Evolutionary conservation across 2,329 filamentous ascomycete genomes (phyloP).

Genomic region (Aspergillus alliaceus): DNA sequence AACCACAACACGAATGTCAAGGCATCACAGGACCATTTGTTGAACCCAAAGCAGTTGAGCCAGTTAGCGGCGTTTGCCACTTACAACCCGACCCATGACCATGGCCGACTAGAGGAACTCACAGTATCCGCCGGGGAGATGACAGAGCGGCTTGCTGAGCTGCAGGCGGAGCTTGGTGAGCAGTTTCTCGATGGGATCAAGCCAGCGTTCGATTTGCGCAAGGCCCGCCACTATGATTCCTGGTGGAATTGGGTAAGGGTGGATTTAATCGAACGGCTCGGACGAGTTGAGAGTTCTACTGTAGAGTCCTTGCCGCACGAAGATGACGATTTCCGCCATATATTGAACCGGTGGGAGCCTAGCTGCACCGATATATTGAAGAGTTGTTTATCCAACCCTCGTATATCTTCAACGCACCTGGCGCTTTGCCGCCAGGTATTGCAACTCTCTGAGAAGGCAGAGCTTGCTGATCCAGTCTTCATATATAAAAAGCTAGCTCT

Average conservation of each 20-base stretch:
- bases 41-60: too few species aligned
- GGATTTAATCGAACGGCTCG: conserved; percentile 18
- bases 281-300: background rate
- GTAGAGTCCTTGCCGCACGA: background rate
- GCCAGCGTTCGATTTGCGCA: conserved; percentile 28
- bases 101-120: background rate
- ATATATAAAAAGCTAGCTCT: conserved; percentile 4
- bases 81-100: background rate
- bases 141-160: background rate
- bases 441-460: background rate
- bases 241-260: conserved; percentile 39
- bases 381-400: too few species aligned
- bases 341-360: conserved; percentile 18
- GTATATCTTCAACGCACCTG: too few species aligned
- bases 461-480: conserved; percentile 9
- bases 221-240: conserved; percentile 33
- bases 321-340: conserved; percentile 5
- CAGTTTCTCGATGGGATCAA: conserved; percentile 29
- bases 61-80: background rate
- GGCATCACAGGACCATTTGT: too few species aligned
- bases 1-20: background rate
- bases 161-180: conserved; percentile 28
- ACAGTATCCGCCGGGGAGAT: background rate
- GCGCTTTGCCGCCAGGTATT: background rate
- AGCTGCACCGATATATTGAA: conserved; percentile 14